Evolutionary conservation across 1,284 basidiomycete genomes (phyloP).

Genomic region (Rhodotorula sp.): DNA sequence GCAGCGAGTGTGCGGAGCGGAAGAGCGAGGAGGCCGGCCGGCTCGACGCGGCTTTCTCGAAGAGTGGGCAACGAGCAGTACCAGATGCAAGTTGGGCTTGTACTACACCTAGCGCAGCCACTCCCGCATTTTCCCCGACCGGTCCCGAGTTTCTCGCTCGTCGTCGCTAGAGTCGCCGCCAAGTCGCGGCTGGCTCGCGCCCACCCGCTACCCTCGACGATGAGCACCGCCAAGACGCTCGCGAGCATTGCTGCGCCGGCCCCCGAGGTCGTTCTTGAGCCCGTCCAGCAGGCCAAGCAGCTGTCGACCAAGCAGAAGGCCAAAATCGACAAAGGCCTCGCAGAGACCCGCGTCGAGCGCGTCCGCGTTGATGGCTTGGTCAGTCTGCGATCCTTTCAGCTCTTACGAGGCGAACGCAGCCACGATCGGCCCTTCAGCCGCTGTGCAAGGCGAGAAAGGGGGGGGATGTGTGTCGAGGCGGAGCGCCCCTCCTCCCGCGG

Average conservation of each 20-base stretch:
- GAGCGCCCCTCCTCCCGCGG: too few relatives aligned
- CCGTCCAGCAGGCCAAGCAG: conserved; percentile 20
- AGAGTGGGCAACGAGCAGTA: background rate
- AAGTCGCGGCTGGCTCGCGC: background rate
- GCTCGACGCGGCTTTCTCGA: background rate
- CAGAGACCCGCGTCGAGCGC: conserved; percentile 30
- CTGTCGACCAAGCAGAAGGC: conserved; percentile 30
- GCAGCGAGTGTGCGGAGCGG: too few relatives aligned
- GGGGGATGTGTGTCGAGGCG: too few relatives aligned
- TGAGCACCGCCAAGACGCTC: conserved; percentile 31
- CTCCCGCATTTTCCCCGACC: background rate
- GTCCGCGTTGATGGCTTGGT: conserved; percentile 43
- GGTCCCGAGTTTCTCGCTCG: background rate
- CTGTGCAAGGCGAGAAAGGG: too few relatives aligned
- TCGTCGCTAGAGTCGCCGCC: background rate
- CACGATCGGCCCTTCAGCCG: background rate
- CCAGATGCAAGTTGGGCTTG: too few relatives aligned
- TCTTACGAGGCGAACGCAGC: background rate
- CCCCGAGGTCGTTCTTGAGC: conserved; percentile 22
- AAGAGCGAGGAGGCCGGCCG: too few relatives aligned
- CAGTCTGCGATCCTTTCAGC: background rate
- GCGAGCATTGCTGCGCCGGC: conserved; percentile 36
- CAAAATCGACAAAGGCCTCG: conserved; percentile 35
- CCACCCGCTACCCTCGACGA: background rate
- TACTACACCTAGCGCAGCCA: too few relatives aligned